Base-by-base conservation (phyloP, 257 asterid genomes). In the Solanum lycopersicoides region DNA sequence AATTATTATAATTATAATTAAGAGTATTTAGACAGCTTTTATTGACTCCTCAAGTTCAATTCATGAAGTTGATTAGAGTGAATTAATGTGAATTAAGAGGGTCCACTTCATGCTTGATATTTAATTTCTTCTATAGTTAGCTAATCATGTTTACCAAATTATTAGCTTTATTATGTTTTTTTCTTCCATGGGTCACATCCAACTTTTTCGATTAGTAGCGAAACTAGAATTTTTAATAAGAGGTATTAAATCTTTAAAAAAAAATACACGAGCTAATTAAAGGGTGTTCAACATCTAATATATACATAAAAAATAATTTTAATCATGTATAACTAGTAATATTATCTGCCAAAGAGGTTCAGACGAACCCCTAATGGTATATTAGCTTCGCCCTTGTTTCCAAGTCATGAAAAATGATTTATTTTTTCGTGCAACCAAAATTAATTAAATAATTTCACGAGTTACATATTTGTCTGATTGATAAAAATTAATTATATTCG, bases 201-300 rank as follows among this genome's bases (percentile, higher is more conserved):
- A 79, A 16, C 28, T 16, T 77, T 44, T 80, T 6, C 0, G 50
- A 18, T 5, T 2, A 28, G 30, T 28, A 28, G 30, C 41, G 9
- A 7, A 39, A 39, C 2, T 39, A 8, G 1, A 0, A 39, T 39
- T 39, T 39, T 39, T 39, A 39, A 39, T 39, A 37, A 37, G 0
- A 1, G 42, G 9, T 39, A 7, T 7, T 6, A 7, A 39, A 39
- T 39, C 0, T 39, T 8, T 7, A 39, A 2, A 39, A 39, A 8
- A 7, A 39, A 39, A 39, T 1, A 1, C 0, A 37, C 0, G 0
- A 35, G 6, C 1, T 35, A 35, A 35, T 35, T 7, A 1, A 35
- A 35, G 6, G 7, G 7, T 1, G 42, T 39, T 39, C 2, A 7
- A 39, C 9, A 39, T 39, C 9, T 39, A 39, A 6, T 39, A 39